Percentiles rank a stretch among this genome's conserved stretches.
Conservation (phyloP, 257 asterid species). For the Linaria vulgaris region DNA sequence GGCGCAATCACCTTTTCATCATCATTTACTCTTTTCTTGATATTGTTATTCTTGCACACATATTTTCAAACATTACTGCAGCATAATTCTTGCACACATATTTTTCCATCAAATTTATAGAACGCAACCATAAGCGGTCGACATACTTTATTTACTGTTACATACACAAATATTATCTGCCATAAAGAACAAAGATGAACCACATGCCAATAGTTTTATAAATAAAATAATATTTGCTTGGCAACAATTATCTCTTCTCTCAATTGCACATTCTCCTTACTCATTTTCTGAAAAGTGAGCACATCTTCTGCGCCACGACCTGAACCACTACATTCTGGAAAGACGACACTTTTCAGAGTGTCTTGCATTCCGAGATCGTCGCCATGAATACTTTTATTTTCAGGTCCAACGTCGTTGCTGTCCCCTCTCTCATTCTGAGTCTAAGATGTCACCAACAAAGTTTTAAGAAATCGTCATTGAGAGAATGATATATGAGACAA, state of each 20-base stretch:
- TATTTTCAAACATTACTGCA: background rate
- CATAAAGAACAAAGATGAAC: background rate
- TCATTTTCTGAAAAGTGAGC: constrained; percentile 36
- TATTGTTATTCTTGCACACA: background rate
- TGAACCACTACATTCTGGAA: constrained; percentile 45
- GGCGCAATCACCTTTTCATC: background rate
- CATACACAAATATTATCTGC: constrained; percentile 8
- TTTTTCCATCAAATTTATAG: constrained; percentile 9
- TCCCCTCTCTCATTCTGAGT: constrained; percentile 51
- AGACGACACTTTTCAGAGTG: constrained; percentile 38
- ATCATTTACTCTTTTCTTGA: background rate
- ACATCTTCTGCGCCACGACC: constrained; percentile 39
- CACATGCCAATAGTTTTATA: background rate
- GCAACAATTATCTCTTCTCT: constrained; percentile 48
- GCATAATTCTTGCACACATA: constrained; percentile 13
- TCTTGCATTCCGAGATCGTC: constrained; percentile 60
- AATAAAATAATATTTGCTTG: background rate
- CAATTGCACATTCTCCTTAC: constrained; percentile 48
- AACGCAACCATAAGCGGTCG: background rate
- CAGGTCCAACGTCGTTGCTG: constrained; percentile 44
- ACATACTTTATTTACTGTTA: background rate
- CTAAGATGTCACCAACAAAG: constrained; percentile 28
- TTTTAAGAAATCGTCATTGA: background rate
- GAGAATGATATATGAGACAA: background rate
- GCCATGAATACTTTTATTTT: constrained; percentile 49